phyloP scores from a whole-genome alignment of 257 asterid species.

The Sherardia arvensis region DNA sequence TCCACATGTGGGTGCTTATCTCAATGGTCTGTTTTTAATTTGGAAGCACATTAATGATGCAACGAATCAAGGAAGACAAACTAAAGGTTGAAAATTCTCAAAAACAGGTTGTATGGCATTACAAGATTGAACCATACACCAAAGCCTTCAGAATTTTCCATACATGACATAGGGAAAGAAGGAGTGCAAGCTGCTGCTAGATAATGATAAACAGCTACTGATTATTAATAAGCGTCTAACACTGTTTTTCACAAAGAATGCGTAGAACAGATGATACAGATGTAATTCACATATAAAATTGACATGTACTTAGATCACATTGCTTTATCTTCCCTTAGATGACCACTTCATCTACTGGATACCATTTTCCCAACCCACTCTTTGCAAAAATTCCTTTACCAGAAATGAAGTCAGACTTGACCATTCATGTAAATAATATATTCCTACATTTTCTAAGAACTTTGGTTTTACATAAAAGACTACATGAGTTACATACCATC shows the following conservation, averaged over 20 bases:
- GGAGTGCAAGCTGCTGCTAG: not conserved
- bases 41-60: not conserved
- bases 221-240: too few relatives aligned
- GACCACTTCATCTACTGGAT: not conserved
- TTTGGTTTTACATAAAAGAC: not conserved
- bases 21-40: not conserved
- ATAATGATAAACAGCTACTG: not conserved
- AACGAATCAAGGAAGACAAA: not conserved
- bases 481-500: constrained; percentile 52
- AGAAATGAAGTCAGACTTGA: not conserved
- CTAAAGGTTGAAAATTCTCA: not conserved
- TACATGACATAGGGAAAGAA: not conserved
- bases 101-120: too few relatives aligned
- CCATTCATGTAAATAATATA: not conserved
- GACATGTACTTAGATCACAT: not conserved
- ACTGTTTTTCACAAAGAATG: not conserved
- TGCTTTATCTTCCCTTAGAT: not conserved
- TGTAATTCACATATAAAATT: not conserved
- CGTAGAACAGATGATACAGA: not conserved
- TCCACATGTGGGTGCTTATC: not conserved
- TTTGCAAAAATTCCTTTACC: not conserved
- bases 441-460: not conserved
- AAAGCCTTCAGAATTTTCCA: not conserved
- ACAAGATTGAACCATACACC: not conserved
- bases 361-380: not conserved